A percentile compares a stretch with the other conserved stretches of the same genome.
phyloP scores from a whole-genome alignment of 768 basidiomycete species.

The Leccinum fibrillosum region DNA sequence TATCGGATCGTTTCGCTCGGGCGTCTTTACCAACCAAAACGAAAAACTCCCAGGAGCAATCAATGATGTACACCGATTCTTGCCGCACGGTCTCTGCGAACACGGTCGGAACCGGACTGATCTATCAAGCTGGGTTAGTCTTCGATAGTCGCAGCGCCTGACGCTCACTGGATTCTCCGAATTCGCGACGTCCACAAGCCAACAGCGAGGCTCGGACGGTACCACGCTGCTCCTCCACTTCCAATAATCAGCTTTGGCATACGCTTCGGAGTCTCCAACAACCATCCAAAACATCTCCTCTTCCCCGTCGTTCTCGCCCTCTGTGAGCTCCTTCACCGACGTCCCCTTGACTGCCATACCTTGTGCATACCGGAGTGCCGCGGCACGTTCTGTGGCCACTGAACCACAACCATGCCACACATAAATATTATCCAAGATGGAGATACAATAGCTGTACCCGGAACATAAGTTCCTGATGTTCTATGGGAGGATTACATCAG shows the following conservation, averaged over 20 bases:
- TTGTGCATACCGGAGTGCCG: slow-evolving; percentile 60
- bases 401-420: slow-evolving; percentile 84
- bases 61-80: slow-evolving; percentile 58
- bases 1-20: slow-evolving; percentile 56
- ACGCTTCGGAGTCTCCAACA: slow-evolving; percentile 64
- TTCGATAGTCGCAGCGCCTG: not conserved
- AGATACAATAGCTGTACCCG: slow-evolving; percentile 78
- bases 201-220: slow-evolving; percentile 49
- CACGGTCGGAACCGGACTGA: slow-evolving; percentile 45
- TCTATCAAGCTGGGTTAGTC: slow-evolving; percentile 33
- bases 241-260: slow-evolving; percentile 83
- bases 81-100: slow-evolving; percentile 36
- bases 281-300: slow-evolving; percentile 89
- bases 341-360: slow-evolving; percentile 39
- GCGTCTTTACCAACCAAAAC: slow-evolving; percentile 67
- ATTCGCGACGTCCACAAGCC: slow-evolving; percentile 49
- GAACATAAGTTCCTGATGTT: slow-evolving; percentile 70
- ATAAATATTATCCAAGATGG: slow-evolving; percentile 66
- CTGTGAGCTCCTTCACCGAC: slow-evolving; percentile 52
- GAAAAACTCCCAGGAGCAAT: slow-evolving; percentile 80
- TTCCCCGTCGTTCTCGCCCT: slow-evolving; percentile 57
- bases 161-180: slow-evolving; percentile 40
- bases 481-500: slow-evolving; percentile 32
- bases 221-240: slow-evolving; percentile 54
- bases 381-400: slow-evolving; percentile 50